These are phyloP conservation scores for Middelhovenomyces tepae DNA, from an alignment of 805 yeast species.

Conservation along the genomic window DNA sequence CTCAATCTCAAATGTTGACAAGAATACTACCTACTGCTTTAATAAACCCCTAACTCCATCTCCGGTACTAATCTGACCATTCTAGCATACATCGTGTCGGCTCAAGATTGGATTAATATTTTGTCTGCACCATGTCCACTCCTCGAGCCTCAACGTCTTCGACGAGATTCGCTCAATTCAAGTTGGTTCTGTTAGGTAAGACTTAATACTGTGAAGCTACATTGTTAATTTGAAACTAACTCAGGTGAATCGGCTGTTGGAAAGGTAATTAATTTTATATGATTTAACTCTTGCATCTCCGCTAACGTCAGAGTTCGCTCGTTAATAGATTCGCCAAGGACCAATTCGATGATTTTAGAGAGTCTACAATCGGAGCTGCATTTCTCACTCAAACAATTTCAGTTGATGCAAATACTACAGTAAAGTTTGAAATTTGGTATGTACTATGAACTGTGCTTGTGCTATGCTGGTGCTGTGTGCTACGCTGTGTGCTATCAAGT, in stretches of 20 bases:
- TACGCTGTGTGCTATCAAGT: no score
- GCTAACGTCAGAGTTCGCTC: conserved; percentile 49
- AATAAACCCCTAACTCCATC: no score
- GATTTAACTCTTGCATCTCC: not conserved
- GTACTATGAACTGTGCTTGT: no score
- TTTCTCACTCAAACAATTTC: conserved; percentile 74
- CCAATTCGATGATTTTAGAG: conserved; percentile 66
- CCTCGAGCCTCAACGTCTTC: conserved; percentile 25
- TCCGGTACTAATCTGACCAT: no score
- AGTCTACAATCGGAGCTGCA: conserved; percentile 98
- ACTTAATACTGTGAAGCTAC: conserved; percentile 1
- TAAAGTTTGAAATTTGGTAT: conserved; percentile 41
- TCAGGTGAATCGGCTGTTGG: conserved; percentile 72
- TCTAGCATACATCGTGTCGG: no score
- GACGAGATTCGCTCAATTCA: conserved; percentile 42
- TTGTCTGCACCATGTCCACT: conserved; percentile 14
- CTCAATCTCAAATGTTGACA: no score
- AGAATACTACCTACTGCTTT: no score
- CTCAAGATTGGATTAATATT: no score
- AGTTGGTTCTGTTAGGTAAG: conserved; percentile 60
- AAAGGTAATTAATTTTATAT: conserved; percentile 34
- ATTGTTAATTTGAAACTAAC: conserved; percentile 4
- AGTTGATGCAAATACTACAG: conserved; percentile 35
- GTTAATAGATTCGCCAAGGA: conserved; percentile 69
- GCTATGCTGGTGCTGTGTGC: not conserved